phyloP scores from a whole-genome alignment of 495 filamentous ascomycete genomes.

The Jackrogersella minutella region DNA sequence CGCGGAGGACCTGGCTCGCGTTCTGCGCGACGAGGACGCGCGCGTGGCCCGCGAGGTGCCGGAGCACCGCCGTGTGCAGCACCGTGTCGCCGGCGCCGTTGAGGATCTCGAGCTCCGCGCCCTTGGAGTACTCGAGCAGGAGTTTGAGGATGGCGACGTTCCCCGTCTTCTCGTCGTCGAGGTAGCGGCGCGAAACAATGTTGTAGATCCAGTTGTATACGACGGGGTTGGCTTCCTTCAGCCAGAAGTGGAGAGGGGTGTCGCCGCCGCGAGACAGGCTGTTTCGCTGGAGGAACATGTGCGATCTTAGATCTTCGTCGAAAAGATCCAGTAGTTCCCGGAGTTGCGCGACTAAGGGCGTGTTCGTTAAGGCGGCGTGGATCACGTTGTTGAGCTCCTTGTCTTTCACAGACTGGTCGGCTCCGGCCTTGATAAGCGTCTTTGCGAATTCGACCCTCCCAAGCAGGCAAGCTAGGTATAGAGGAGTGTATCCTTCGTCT shows the following conservation, averaged over 20 bases:
- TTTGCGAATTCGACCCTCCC: slow-evolving; percentile 62
- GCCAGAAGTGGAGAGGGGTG: slow-evolving; percentile 53
- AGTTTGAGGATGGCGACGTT: slow-evolving; percentile 47
- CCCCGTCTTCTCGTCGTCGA: slow-evolving; percentile 6
- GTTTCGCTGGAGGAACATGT: slow-evolving; percentile 52
- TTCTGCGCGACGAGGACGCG: slow-evolving; percentile 61
- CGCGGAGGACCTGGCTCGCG: slow-evolving; percentile 66
- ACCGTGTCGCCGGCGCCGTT: slow-evolving; percentile 73
- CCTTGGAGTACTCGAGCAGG: slow-evolving; percentile 60
- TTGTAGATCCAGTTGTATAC: not conserved
- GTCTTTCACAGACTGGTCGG: slow-evolving; percentile 68
- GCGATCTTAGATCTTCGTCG: slow-evolving; percentile 53
- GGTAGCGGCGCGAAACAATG: not conserved
- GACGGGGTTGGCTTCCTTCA: slow-evolving; percentile 34
- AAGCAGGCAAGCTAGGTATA: slow-evolving; percentile 64
- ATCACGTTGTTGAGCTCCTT: slow-evolving; percentile 64
- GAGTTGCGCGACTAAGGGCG: slow-evolving; percentile 43
- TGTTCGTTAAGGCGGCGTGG: slow-evolving; percentile 59
- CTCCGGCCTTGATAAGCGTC: slow-evolving; percentile 68
- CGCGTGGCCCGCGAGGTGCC: slow-evolving; percentile 46
- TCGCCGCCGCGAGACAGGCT: slow-evolving; percentile 45
- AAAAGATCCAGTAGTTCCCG: slow-evolving; percentile 60
- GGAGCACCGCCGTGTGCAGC: slow-evolving; percentile 64
- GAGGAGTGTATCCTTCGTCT: slow-evolving; percentile 63
- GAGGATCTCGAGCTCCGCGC: slow-evolving; percentile 65